These are phyloP conservation scores for Russula olivacea DNA, from an alignment of 768 basidiomycete genomes.

Conservation along the genomic window DNA sequence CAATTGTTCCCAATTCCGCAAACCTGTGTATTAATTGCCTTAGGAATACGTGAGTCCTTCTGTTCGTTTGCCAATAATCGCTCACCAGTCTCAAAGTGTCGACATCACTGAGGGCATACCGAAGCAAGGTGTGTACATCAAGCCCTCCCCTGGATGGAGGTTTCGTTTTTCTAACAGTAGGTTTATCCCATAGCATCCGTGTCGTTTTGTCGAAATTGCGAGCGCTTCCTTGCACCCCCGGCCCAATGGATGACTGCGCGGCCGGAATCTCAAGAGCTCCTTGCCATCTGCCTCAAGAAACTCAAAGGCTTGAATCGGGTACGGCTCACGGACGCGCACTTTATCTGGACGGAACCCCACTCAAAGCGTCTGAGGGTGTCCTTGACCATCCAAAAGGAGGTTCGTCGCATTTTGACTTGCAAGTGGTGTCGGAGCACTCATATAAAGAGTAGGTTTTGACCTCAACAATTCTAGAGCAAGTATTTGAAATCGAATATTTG, in stretches of 20 bases:
- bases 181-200: constrained; percentile 56
- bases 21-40: constrained; percentile 88
- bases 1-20: constrained; percentile 87
- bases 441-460: constrained; percentile 62
- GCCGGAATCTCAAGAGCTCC: constrained; percentile 87
- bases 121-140: constrained; percentile 64
- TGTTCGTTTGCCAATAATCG: background rate
- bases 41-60: constrained; percentile 64
- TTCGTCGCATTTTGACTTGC: constrained; percentile 32
- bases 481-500: constrained; percentile 94
- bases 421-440: constrained; percentile 1
- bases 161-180: background rate
- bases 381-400: constrained; percentile 97
- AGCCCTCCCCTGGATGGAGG: background rate
- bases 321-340: constrained; percentile 94
- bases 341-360: constrained; percentile 99
- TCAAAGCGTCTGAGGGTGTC: constrained; percentile 89
- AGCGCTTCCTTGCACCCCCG: constrained; percentile 91
- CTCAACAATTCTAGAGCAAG: constrained; percentile 93
- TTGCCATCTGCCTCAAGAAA: constrained; percentile 92
- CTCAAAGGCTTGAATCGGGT: constrained; percentile 92
- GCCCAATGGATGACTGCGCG: constrained; percentile 77
- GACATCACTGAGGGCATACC: constrained; percentile 99
- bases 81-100: constrained; percentile 43
- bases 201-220: constrained; percentile 93